These are phyloP conservation scores for Talaromyces sp. DNA, from an alignment of 2,329 filamentous ascomycete species.

Conservation along the genomic window DNA sequence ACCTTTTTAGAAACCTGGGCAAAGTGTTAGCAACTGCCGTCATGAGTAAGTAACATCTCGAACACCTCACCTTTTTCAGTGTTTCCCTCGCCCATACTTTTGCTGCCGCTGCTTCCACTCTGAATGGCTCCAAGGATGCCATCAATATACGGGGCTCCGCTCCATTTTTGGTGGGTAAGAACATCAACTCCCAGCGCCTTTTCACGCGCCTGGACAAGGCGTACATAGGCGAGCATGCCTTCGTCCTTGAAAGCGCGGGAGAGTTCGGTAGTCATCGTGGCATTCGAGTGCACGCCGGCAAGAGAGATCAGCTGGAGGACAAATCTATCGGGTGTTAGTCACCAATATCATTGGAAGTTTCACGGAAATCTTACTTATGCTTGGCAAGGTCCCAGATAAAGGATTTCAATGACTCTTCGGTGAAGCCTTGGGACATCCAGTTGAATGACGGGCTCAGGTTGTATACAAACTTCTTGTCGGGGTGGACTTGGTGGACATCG, in stretches of 20 bases:
- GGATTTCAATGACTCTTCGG: conserved; percentile 70
- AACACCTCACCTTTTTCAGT: conserved; percentile 57
- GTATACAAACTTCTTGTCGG: conserved; percentile 88
- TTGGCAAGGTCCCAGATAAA: conserved; percentile 96
- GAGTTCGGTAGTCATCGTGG: conserved; percentile 66
- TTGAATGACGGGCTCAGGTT: conserved; percentile 97
- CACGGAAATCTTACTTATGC: conserved; percentile 62
- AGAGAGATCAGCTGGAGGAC: conserved; percentile 61
- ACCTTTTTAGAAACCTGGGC: background rate
- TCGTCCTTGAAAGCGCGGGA: conserved; percentile 78
- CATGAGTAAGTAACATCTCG: background rate
- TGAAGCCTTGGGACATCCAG: conserved; percentile 95
- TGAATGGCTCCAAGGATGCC: conserved; percentile 86
- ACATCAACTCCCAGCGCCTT: conserved; percentile 89
- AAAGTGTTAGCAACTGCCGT: background rate
- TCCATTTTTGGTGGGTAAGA: conserved; percentile 85
- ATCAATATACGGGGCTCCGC: conserved; percentile 71
- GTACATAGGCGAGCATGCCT: conserved; percentile 97
- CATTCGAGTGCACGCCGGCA: conserved; percentile 59
- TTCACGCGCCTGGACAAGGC: conserved; percentile 80
- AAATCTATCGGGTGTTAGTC: conserved; percentile 37
- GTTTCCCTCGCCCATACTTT: conserved; percentile 92
- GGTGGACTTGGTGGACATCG: conserved; percentile 64
- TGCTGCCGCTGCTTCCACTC: conserved; percentile 81
- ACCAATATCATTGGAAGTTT: conserved; percentile 13